Conservation (phyloP, 2,329 filamentous ascomycete species). For the Ascochyta lentis region DNA sequence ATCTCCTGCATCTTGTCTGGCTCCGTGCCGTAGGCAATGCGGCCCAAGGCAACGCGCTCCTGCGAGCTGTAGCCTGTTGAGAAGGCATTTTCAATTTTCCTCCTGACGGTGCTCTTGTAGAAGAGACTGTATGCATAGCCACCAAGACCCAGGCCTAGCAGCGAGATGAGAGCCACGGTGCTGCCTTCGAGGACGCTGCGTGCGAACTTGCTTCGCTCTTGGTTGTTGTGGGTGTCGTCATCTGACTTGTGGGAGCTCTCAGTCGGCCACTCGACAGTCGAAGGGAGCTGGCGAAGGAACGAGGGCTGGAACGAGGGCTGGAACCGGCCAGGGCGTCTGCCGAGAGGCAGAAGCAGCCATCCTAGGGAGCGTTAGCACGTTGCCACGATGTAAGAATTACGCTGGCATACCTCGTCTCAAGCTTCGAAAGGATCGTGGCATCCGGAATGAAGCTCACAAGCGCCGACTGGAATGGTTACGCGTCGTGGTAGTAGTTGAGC, state of each 20-base stretch:
- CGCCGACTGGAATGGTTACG: not conserved
- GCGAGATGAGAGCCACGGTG: slow-evolving; percentile 44
- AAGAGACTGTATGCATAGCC: slow-evolving; percentile 45
- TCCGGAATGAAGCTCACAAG: slow-evolving; percentile 18
- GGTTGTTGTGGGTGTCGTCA: slow-evolving; percentile 5
- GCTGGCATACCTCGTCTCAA: slow-evolving; percentile 26
- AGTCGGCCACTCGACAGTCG: not conserved
- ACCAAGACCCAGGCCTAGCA: slow-evolving; percentile 42
- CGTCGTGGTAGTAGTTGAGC: slow-evolving; percentile 8
- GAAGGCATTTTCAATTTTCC: slow-evolving; percentile 47
- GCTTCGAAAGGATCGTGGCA: slow-evolving; percentile 35
- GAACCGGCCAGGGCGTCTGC: slow-evolving; percentile 26
- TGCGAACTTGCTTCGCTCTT: slow-evolving; percentile 39
- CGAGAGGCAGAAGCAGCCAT: slow-evolving; percentile 40
- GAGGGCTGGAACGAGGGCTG: not conserved
- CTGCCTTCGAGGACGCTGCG: slow-evolving; percentile 45
- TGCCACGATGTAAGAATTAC: not conserved
- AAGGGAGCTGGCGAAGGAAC: slow-evolving; percentile 20
- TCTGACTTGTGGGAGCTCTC: not conserved
- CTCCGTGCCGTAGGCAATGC: slow-evolving; percentile 38
- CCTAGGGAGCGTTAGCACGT: slow-evolving; percentile 18
- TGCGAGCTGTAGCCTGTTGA: slow-evolving; percentile 43
- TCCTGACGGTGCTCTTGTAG: slow-evolving; percentile 40
- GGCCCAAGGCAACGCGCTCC: slow-evolving; percentile 41
- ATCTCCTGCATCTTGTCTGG: slow-evolving; percentile 37